phyloP scores from a whole-genome alignment of 257 asterid species.

The Nicotiana paniculata region DNA sequence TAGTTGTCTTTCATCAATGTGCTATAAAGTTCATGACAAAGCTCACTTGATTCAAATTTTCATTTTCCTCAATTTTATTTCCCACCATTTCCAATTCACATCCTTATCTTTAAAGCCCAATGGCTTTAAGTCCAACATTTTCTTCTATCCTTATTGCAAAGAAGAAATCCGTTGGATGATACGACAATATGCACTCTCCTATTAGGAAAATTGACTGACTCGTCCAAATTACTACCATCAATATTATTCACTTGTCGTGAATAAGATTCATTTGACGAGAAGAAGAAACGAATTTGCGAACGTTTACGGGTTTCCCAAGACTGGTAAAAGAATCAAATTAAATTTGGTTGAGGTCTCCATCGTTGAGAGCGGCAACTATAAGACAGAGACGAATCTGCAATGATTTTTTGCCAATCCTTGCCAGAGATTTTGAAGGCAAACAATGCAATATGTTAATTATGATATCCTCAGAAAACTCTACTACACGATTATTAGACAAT shows the following conservation, averaged over 20 bases:
- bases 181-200: too few relatives aligned
- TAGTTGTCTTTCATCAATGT: too few relatives aligned
- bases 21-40: too few relatives aligned
- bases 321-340: not conserved
- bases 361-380: not conserved
- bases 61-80: too few relatives aligned
- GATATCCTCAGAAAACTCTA: not conserved
- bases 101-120: too few relatives aligned
- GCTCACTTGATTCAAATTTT: too few relatives aligned
- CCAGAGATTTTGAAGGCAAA: not conserved
- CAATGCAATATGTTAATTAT: not conserved
- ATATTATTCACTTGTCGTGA: not conserved
- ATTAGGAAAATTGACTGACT: too few relatives aligned
- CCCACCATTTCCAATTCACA: too few relatives aligned
- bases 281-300: not conserved
- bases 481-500: not conserved
- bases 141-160: too few relatives aligned
- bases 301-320: not conserved
- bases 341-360: not conserved
- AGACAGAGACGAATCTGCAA: constrained; percentile 1
- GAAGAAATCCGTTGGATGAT: too few relatives aligned
- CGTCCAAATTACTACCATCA: not conserved
- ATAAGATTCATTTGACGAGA: not conserved
- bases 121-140: too few relatives aligned
- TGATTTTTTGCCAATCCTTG: not conserved